Percentiles rank a stretch among this genome's conserved stretches.
Evolutionary conservation across 768 basidiomycete genomes (phyloP).

Genomic region (Royoungia palumana): DNA sequence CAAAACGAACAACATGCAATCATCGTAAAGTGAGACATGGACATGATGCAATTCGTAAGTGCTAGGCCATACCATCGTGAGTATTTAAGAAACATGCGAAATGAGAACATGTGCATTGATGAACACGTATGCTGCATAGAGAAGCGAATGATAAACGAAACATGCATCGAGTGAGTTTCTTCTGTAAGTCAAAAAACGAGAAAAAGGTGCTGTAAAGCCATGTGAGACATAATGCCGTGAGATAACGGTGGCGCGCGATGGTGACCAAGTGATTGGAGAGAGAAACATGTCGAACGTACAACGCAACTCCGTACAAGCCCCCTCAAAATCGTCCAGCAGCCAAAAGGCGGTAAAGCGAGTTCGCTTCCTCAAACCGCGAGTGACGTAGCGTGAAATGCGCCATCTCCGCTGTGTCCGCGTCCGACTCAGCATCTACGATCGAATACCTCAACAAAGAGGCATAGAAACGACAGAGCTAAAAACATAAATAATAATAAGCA

Average conservation of each 20-base stretch:
- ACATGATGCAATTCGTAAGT: too few relatives aligned
- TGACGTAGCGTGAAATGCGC: slow-evolving; percentile 70
- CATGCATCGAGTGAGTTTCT: slow-evolving; percentile 7
- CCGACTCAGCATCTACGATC: slow-evolving; percentile 61
- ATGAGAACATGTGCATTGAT: neutral
- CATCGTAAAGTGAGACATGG: too few relatives aligned
- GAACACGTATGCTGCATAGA: slow-evolving; percentile 2
- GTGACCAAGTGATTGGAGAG: neutral
- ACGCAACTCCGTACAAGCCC: neutral
- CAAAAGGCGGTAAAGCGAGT: slow-evolving; percentile 63
- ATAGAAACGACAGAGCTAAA: slow-evolving; percentile 75
- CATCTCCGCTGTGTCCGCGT: slow-evolving; percentile 74
- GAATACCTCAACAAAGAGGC: slow-evolving; percentile 61
- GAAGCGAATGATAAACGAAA: neutral
- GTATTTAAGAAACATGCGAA: neutral
- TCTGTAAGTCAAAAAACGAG: slow-evolving; percentile 20
- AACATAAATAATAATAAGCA: neutral
- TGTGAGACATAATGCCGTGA: neutral
- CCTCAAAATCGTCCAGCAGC: slow-evolving; percentile 39
- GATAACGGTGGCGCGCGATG: neutral
- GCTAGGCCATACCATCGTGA: too few relatives aligned
- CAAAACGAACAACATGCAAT: too few relatives aligned
- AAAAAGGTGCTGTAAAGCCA: slow-evolving; percentile 12
- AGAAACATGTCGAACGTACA: neutral
- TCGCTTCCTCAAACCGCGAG: slow-evolving; percentile 75